Base-by-base conservation (phyloP, 257 asterid species). In the Capsicum rhomboideum region DNA sequence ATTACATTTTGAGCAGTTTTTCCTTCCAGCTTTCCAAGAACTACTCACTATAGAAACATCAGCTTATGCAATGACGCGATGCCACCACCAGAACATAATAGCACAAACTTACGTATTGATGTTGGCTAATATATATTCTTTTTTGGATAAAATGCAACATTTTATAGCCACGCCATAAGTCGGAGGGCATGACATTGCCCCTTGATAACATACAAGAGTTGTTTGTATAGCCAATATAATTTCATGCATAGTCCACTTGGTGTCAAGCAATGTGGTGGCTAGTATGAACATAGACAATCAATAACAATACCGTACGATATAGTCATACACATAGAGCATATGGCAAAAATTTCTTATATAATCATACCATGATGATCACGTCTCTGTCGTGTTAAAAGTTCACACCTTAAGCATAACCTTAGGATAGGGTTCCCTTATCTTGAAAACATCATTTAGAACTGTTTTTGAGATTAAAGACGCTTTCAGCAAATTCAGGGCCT, bases 381-480 rank as follows among this genome's bases (percentile, higher is more conserved):
- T 29, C 10, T 31, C 46, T 9, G 26, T 31, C 13, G 42, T 18
- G 50, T 34, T 67, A 50, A 34, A 34, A 67, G 4, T 12, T 55
- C 54, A 80, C 6, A 58, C 53, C 37, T 80, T 37, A 7, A 80
- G 83, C 83, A 80, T 56, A 31, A 80, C 40, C 74, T 37, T 17
- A n/a, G 74, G 83, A 52, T 31, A 80, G 6, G 56, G 72, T 31
- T 80, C 83, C 49, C 74, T 80, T 23, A 20, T 54, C 23, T 10
- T 80, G 83, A 80, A 80, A 37, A 80, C 83, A 80, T 80, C 83
- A 80, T 44, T 80, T 20, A 80, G 20, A 58, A 80, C 83, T 18
- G 69, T 54, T n/a, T 37, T 80, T 16, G 83, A 49, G 56, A 80
- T 63, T 58, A 80, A 80, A 63, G 83, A 80, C 4, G 83, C 83